These are phyloP conservation scores for Solanum commersonii DNA, from an alignment of 257 asterid genomes.

Conservation along the genomic window DNA sequence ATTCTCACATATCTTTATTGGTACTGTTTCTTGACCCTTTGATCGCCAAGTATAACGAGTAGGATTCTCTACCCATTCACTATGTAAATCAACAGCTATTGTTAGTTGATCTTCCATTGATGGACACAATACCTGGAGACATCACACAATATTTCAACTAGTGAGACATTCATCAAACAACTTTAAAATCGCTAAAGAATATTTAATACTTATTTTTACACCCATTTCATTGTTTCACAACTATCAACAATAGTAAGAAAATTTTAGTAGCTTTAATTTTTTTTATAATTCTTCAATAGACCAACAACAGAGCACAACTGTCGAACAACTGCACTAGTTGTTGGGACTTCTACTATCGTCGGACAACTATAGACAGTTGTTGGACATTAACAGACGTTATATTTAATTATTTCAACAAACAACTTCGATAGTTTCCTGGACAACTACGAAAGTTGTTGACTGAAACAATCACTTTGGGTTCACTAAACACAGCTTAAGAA, in stretches of 20 bases:
- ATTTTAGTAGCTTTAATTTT: too few species aligned
- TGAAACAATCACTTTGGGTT: too few species aligned
- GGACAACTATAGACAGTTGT: too few species aligned
- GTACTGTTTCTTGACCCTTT: not conserved
- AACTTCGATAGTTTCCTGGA: too few species aligned
- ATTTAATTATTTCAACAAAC: too few species aligned
- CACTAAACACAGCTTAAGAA: too few species aligned
- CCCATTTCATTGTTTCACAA: not conserved
- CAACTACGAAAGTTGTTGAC: too few species aligned
- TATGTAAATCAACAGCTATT: not conserved
- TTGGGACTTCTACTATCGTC: too few species aligned
- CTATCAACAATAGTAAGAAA: not conserved
- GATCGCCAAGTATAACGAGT: not conserved
- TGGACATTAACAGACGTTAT: too few species aligned
- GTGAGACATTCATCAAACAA: not conserved
- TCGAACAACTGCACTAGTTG: too few species aligned
- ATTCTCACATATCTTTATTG: not conserved
- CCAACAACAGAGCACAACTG: too few species aligned
- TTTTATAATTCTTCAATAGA: too few species aligned
- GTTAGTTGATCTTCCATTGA: not conserved
- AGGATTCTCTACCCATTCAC: not conserved
- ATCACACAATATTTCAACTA: not conserved
- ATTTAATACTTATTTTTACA: not conserved
- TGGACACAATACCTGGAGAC: not conserved
- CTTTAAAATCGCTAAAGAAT: not conserved